phyloP scores from a whole-genome alignment of 495 filamentous ascomycete genomes.

The Podospora conica region DNA sequence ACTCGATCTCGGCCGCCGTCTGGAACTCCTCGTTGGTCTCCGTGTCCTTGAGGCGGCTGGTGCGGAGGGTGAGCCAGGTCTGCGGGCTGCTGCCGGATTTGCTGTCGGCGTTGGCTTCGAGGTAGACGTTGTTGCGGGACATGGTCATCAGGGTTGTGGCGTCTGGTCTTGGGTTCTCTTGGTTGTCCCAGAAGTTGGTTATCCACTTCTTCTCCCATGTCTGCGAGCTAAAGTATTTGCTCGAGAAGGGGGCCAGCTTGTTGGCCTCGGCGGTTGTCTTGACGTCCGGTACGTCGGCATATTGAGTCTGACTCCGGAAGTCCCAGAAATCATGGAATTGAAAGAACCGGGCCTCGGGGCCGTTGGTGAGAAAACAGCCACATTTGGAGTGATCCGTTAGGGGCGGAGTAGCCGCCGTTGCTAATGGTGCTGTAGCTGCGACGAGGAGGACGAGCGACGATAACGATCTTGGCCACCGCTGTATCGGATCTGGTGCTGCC shows the following conservation, averaged over 20 bases:
- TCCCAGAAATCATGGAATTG: constrained; percentile 61
- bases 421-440: constrained; percentile 12
- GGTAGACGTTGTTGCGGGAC: constrained; percentile 60
- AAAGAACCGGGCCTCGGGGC: constrained; percentile 48
- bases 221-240: constrained; percentile 34
- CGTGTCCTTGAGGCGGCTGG: constrained; percentile 38
- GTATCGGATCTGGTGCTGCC: constrained; percentile 1
- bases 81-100: constrained; percentile 24
- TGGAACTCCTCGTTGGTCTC: constrained; percentile 41
- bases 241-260: constrained; percentile 30
- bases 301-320: constrained; percentile 49
- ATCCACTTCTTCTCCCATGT: constrained; percentile 49
- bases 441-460: constrained; percentile 22
- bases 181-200: constrained; percentile 53
- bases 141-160: constrained; percentile 51
- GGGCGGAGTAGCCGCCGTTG: constrained; percentile 9
- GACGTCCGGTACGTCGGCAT: constrained; percentile 31
- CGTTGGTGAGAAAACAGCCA: constrained; percentile 46
- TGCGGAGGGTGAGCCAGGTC: constrained; percentile 58
- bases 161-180: constrained; percentile 28
- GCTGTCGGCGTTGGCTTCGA: constrained; percentile 39
- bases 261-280: constrained; percentile 26
- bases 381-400: constrained; percentile 33
- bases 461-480: constrained; percentile 7
- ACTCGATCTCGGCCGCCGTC: constrained; percentile 60